phyloP scores from a whole-genome alignment of 768 basidiomycete species.

The Suillus discolor region DNA sequence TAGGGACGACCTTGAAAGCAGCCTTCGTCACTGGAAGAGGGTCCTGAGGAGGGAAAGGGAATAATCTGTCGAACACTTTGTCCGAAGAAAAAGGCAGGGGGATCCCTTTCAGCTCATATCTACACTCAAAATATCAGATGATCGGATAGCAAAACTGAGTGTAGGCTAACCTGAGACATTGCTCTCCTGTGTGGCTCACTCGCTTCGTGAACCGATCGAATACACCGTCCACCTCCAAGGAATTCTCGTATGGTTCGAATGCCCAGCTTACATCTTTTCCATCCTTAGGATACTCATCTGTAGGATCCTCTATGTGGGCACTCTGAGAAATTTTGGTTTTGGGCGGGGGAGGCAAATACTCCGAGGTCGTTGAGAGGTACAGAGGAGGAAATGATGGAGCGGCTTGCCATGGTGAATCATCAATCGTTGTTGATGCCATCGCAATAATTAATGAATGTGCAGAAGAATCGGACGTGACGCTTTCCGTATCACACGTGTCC shows the following conservation, averaged over 20 bases:
- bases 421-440: conserved; percentile 53
- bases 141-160: not conserved
- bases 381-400: conserved; percentile 67
- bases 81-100: conserved; percentile 90
- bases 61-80: conserved; percentile 69
- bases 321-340: conserved; percentile 48
- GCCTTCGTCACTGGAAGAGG: conserved; percentile 61
- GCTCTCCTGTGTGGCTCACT: conserved; percentile 69
- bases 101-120: conserved; percentile 85
- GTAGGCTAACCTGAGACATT: conserved; percentile 74
- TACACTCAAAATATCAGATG: conserved; percentile 30
- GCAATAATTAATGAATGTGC: conserved; percentile 59
- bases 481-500: conserved; percentile 36
- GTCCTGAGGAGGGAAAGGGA: conserved; percentile 52
- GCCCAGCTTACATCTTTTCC: conserved; percentile 59
- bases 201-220: conserved; percentile 86
- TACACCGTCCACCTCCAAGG: conserved; percentile 75
- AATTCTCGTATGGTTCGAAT: conserved; percentile 81
- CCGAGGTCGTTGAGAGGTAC: conserved; percentile 75
- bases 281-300: conserved; percentile 42
- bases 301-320: conserved; percentile 42
- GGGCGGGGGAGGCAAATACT: conserved; percentile 65
- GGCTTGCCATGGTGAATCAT: conserved; percentile 65
- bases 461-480: conserved; percentile 39
- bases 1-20: conserved; percentile 53